Conservation (phyloP, 2,329 filamentous ascomycete genomes). For the Capronia americana region DNA sequence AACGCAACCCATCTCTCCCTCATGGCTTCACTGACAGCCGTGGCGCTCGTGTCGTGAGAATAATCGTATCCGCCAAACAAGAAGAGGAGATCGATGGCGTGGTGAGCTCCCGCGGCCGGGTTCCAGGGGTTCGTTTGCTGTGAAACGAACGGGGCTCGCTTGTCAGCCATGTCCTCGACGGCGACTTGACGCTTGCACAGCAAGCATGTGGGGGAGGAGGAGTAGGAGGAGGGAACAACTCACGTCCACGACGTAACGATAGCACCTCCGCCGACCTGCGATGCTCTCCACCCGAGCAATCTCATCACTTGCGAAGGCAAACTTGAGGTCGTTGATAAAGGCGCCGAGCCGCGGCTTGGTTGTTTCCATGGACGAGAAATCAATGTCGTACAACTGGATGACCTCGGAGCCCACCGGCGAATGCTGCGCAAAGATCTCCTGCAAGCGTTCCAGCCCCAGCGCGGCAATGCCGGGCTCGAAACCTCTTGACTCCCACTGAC, state of each 20-base stretch:
- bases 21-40: conserved; percentile 1
- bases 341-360: conserved; percentile 3
- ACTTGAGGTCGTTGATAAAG: conserved; percentile 10
- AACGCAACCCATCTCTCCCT: conserved; percentile 7
- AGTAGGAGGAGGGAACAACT: not conserved
- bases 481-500: conserved; percentile 9
- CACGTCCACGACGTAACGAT: conserved; percentile 10
- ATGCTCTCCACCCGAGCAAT: not conserved
- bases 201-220: too few relatives aligned
- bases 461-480: conserved; percentile 12
- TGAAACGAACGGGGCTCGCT: not conserved
- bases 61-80: conserved; percentile 7
- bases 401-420: not conserved
- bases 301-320: conserved; percentile 7
- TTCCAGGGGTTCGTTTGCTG: conserved; percentile 7
- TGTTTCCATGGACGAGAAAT: not conserved
- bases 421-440: conserved; percentile 5
- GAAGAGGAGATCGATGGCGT: conserved; percentile 9
- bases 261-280: not conserved
- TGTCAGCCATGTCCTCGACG: not conserved
- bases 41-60: not conserved
- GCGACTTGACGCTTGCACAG: too few relatives aligned
- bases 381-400: conserved; percentile 5
- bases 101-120: not conserved
- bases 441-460: not conserved